A percentile compares a stretch with the other conserved stretches of the same genome.
These are phyloP conservation scores for Boletellus ananiceps DNA, from an alignment of 768 basidiomycete species.

Conservation along the genomic window DNA sequence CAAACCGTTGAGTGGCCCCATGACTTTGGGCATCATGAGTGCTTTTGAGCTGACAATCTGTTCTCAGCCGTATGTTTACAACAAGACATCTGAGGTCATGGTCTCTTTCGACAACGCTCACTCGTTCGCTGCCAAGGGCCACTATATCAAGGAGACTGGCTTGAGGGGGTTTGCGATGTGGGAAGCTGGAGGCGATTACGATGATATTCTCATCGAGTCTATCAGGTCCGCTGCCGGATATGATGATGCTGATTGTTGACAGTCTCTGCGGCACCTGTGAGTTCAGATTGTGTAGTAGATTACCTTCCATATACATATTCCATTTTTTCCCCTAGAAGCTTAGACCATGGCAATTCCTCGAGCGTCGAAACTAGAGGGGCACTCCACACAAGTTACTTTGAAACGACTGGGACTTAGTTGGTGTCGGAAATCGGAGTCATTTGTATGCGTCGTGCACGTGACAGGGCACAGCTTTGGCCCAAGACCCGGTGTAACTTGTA, in stretches of 20 bases:
- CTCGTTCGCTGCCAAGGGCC: conserved; percentile 60
- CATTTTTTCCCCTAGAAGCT: too few relatives aligned
- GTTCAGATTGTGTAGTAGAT: too few relatives aligned
- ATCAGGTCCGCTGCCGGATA: conserved; percentile 30
- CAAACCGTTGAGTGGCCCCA: conserved; percentile 53
- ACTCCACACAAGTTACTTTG: too few relatives aligned
- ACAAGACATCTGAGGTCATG: conserved; percentile 49
- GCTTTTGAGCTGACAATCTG: background rate
- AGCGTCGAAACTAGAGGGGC: too few relatives aligned
- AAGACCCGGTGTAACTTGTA: too few relatives aligned
- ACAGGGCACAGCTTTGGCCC: too few relatives aligned
- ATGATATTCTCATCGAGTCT: conserved; percentile 59
- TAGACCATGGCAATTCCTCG: too few relatives aligned
- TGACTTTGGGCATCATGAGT: background rate
- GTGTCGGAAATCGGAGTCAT: too few relatives aligned
- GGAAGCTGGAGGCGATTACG: conserved; percentile 64
- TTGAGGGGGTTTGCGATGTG: conserved; percentile 69
- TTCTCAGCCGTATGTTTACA: conserved; percentile 62
- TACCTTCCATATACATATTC: too few relatives aligned
- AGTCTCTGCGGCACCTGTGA: too few relatives aligned
- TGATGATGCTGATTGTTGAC: background rate
- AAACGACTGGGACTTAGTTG: too few relatives aligned
- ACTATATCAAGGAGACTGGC: conserved; percentile 47
- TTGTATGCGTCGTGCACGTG: too few relatives aligned
- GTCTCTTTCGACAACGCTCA: conserved; percentile 60